A percentile compares a stretch with the other conserved stretches of the same genome.
phyloP scores from a whole-genome alignment of 108 stramenopile genomes.

The Fragilariopsis cylindrus region DNA sequence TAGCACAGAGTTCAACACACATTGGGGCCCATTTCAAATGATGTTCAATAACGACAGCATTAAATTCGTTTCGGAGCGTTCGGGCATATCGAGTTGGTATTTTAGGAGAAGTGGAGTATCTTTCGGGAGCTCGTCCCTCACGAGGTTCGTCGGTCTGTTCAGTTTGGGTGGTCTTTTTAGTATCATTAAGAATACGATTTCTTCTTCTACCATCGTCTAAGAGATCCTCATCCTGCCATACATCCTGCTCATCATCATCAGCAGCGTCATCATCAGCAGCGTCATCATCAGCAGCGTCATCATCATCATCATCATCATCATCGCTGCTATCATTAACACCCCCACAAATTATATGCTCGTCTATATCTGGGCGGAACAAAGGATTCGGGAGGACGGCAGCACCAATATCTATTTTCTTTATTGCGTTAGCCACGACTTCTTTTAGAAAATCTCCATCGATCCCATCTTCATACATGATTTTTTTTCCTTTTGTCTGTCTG shows the following conservation, averaged over 20 bases:
- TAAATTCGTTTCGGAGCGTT: conserved; percentile 78
- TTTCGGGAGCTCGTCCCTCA: conserved; percentile 25
- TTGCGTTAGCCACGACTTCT: conserved; percentile 49
- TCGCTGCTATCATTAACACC: neutral
- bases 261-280: conserved; percentile 14
- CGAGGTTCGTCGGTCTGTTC: neutral
- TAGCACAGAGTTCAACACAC: conserved; percentile 25
- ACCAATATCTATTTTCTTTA: conserved; percentile 80
- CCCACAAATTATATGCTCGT: conserved; percentile 23
- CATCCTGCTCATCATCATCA: neutral
- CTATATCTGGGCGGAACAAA: conserved; percentile 47
- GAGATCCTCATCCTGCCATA: neutral
- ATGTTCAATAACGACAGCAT: conserved; percentile 89
- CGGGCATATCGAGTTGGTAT: conserved; percentile 52
- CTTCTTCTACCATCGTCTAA: neutral
- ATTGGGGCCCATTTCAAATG: conserved; percentile 89
- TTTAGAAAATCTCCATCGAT: conserved; percentile 49
- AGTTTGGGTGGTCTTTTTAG: neutral
- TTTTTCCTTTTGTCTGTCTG: neutral
- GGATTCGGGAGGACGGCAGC: conserved; percentile 78
- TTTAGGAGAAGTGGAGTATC: conserved; percentile 1
- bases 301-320: conserved; percentile 17
- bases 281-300: conserved; percentile 6
- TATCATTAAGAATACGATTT: conserved; percentile 8
- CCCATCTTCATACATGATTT: conserved; percentile 44